These are phyloP conservation scores for Colletotrichum sp. DNA, from an alignment of 2,329 filamentous ascomycete species.

Conservation along the genomic window DNA sequence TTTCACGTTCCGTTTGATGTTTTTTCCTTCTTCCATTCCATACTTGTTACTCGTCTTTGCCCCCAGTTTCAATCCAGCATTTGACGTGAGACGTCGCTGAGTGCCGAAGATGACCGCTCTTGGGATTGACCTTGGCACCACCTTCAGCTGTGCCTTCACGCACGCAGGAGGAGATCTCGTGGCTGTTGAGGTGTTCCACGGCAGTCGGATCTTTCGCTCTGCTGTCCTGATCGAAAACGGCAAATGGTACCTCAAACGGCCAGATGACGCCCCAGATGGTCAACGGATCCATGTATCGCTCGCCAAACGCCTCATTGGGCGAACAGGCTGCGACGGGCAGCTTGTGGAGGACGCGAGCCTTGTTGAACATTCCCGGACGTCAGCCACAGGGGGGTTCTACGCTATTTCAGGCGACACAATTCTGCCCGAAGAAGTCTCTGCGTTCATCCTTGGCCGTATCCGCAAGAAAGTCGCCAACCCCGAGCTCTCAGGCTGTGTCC, in stretches of 20 bases:
- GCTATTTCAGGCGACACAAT: neutral
- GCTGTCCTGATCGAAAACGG: neutral
- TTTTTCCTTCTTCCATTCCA: neutral
- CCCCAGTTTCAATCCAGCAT: neutral
- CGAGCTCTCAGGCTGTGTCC: neutral
- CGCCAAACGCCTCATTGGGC: neutral
- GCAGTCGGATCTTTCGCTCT: neutral
- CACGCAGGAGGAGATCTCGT: neutral
- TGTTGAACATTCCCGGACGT: accelerated
- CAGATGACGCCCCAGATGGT: neutral
- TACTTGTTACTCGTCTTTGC: neutral
- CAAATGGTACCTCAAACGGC: neutral
- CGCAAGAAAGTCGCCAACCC: neutral
- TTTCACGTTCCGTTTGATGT: neutral
- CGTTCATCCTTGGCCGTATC: neutral
- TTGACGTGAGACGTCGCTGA: neutral
- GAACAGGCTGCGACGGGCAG: neutral
- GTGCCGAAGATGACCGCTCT: neutral
- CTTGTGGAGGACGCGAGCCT: neutral
- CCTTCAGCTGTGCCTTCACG: neutral
- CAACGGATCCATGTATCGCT: neutral
- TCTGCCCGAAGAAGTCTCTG: neutral
- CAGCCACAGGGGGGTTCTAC: neutral
- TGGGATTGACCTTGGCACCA: neutral
- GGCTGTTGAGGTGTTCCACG: neutral